Evolutionary conservation across 257 asterid species (phyloP).

Genomic region (Craterostigma plantagineum): DNA sequence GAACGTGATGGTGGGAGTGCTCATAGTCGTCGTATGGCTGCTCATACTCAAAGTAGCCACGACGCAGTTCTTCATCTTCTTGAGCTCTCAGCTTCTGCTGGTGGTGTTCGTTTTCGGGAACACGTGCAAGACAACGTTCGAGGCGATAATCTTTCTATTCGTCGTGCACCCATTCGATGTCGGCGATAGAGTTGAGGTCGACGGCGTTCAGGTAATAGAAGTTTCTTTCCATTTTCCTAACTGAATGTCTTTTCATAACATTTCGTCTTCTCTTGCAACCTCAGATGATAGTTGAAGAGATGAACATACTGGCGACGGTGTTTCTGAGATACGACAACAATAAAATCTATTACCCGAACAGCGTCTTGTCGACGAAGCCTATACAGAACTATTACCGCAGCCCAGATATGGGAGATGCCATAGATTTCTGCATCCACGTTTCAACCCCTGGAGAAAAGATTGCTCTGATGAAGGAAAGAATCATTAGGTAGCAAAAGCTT

Average conservation of each 20-base stretch:
- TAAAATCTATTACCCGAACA: constrained; percentile 67
- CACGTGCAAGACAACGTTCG: no score
- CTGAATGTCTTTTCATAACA: not conserved
- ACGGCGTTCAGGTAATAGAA: constrained; percentile 64
- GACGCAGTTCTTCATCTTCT: constrained; percentile 50
- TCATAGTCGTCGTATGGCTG: constrained; percentile 48
- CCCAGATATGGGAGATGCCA: constrained; percentile 81
- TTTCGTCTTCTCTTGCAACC: no score
- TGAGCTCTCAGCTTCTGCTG: constrained; percentile 76
- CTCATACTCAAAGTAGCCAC: constrained; percentile 81
- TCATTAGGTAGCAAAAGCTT: constrained; percentile 29
- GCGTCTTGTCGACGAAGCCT: constrained; percentile 53
- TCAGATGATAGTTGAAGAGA: no score
- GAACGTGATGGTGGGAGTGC: constrained; percentile 38
- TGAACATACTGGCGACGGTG: constrained; percentile 49
- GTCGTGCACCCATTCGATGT: no score
- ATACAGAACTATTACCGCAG: no score
- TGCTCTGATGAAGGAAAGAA: constrained; percentile 45
- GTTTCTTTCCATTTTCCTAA: no score
- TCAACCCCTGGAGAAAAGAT: constrained; percentile 67
- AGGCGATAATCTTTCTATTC: constrained; percentile 74
- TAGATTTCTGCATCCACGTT: constrained; percentile 56
- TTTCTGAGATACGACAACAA: constrained; percentile 60
- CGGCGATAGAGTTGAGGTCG: constrained; percentile 89
- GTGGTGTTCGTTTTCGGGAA: constrained; percentile 88